Conservation (phyloP, 1,284 basidiomycete species). For the Tranzscheliella williamsii region DNA sequence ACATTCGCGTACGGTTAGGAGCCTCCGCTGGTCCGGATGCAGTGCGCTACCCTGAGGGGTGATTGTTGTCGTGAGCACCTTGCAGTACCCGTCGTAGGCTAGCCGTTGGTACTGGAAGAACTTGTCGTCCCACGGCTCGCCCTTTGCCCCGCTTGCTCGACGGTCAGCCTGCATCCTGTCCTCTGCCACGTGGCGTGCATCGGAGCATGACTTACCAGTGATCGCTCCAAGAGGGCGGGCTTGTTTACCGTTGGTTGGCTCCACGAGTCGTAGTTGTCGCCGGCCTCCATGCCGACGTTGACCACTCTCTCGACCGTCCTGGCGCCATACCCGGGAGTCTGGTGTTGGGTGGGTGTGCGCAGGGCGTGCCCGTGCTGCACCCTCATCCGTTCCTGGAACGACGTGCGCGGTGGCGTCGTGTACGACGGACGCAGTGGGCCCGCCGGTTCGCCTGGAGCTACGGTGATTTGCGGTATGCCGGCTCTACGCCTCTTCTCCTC, state of each 20-base stretch:
- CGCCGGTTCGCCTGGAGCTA: background rate
- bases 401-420: slow-evolving; percentile 1
- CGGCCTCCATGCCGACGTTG: slow-evolving; percentile 19
- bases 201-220: too few relatives aligned
- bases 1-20: slow-evolving; percentile 33
- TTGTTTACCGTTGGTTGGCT: slow-evolving; percentile 9
- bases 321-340: slow-evolving; percentile 4
- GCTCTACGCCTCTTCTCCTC: slow-evolving; percentile 1
- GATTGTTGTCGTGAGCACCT: slow-evolving; percentile 4
- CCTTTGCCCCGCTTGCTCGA: too few relatives aligned
- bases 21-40: slow-evolving; percentile 21
- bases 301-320: slow-evolving; percentile 16
- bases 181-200: too few relatives aligned
- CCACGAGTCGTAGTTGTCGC: slow-evolving; percentile 17
- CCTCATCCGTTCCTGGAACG: slow-evolving; percentile 26
- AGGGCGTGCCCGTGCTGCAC: slow-evolving; percentile 1
- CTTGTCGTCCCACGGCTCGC: background rate
- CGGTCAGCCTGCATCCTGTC: too few relatives aligned
- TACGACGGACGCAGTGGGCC: slow-evolving; percentile 1
- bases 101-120: slow-evolving; percentile 10
- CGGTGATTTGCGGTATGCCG: slow-evolving; percentile 11
- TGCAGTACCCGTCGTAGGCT: slow-evolving; percentile 6
- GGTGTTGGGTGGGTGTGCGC: slow-evolving; percentile 6
- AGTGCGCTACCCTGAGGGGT: slow-evolving; percentile 6
- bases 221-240: slow-evolving; percentile 2